These are phyloP conservation scores for Halenospora varia DNA, from an alignment of 495 filamentous ascomycete species.

Conservation along the genomic window DNA sequence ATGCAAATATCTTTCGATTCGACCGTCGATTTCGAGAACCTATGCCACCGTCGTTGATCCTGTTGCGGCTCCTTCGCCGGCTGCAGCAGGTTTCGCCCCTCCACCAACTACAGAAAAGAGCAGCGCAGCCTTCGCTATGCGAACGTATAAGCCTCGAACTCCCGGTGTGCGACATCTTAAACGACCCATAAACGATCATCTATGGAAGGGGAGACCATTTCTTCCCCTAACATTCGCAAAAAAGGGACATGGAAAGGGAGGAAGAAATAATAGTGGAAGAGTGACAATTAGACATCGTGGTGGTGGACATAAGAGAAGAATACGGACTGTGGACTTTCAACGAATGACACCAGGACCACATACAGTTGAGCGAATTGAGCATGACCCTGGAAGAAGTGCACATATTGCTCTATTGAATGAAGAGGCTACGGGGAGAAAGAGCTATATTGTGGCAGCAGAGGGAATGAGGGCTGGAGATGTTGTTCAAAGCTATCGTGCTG, in stretches of 20 bases:
- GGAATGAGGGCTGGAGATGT: slow-evolving; percentile 89
- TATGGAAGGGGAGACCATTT: slow-evolving; percentile 88
- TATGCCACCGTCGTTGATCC: slow-evolving; percentile 53
- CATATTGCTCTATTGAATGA: slow-evolving; percentile 86
- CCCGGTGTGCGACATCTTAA: slow-evolving; percentile 90
- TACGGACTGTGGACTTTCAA: slow-evolving; percentile 83
- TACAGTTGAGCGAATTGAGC: slow-evolving; percentile 87
- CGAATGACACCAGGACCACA: slow-evolving; percentile 75
- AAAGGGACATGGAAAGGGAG: slow-evolving; percentile 87
- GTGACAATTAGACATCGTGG: slow-evolving; percentile 89
- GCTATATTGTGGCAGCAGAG: slow-evolving; percentile 89
- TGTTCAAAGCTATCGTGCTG: slow-evolving; percentile 83
- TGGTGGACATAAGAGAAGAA: slow-evolving; percentile 85
- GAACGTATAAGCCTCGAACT: slow-evolving; percentile 91
- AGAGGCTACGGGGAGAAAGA: slow-evolving; percentile 62
- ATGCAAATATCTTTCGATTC: slow-evolving; percentile 40
- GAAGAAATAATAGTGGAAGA: slow-evolving; percentile 79
- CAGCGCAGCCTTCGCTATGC: slow-evolving; percentile 43
- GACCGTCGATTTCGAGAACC: slow-evolving; percentile 36
- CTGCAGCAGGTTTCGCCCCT: slow-evolving; percentile 32
- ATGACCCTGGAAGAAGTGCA: slow-evolving; percentile 88
- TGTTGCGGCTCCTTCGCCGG: slow-evolving; percentile 19
- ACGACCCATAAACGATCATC: slow-evolving; percentile 89
- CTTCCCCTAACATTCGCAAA: slow-evolving; percentile 82
- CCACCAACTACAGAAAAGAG: slow-evolving; percentile 16